phyloP scores from a whole-genome alignment of 164 flowering plant species.

The Nelumbo lutea region DNA sequence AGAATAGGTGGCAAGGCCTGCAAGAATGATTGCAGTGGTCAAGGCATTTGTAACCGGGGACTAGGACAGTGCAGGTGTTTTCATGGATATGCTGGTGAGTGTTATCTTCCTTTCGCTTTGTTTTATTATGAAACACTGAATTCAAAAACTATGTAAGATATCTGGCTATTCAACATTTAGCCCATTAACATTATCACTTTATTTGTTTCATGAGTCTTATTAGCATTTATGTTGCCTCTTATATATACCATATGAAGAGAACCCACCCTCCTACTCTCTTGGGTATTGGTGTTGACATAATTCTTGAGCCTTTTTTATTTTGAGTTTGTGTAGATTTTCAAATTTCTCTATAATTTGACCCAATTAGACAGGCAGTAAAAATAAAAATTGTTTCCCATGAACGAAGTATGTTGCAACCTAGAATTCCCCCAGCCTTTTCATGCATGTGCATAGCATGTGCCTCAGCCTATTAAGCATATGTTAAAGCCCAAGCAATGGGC shows the following conservation, averaged over 20 bases:
- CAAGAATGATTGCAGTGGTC: conserved; percentile 77
- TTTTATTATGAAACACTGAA: not conserved
- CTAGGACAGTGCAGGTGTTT: conserved; percentile 90
- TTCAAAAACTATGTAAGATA: not conserved
- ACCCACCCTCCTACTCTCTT: no score
- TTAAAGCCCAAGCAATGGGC: no score
- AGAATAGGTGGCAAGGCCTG: conserved; percentile 67
- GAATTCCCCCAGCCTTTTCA: no score
- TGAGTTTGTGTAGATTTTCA: no score
- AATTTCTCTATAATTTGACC: no score
- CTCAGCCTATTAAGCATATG: no score
- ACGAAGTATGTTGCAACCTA: no score
- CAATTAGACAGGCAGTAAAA: no score
- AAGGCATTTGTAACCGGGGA: conserved; percentile 86
- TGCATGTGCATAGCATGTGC: no score
- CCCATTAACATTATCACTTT: not conserved
- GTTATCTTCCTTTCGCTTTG: not conserved
- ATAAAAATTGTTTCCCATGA: no score
- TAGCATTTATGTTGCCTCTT: not conserved
- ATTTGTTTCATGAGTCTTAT: not conserved
- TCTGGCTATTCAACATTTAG: not conserved
- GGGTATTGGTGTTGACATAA: no score
- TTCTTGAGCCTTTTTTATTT: no score
- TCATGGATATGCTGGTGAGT: conserved; percentile 87
- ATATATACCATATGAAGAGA: not conserved